Base-by-base conservation (phyloP, 805 yeast genomes). In the Candida dendrica region DNA sequence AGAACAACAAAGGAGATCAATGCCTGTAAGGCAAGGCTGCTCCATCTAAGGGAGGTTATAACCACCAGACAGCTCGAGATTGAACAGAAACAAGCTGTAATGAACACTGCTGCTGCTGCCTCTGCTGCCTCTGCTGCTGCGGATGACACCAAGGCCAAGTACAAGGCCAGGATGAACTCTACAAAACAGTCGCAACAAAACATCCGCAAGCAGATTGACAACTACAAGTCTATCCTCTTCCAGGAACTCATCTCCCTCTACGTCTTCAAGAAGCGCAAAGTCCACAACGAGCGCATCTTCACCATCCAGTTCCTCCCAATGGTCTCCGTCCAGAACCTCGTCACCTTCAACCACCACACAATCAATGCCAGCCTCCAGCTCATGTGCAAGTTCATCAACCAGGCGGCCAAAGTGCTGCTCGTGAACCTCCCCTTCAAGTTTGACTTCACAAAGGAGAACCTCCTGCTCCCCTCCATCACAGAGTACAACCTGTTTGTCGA, bases 211-310 rank as follows among this genome's bases (percentile, higher is more conserved):
- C 59, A 56, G 37, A 47, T 53, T 5, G 39, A 48, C 16, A 50
- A 47, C 31, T 53, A 56, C 2, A 45, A 48, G 27, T 44, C 54
- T 1, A 37, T 55, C 22, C 39, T 53, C 4, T 55, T 43, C 32
- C 58, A 56, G 35, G 60, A 56, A 35, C 39, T 55, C 15, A 47
- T 55, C 13, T 44, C 38, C 19, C 32, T 56, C 11, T 53, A 53
- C 33, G 36, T 45, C 1, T 13, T 56, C 27, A 50, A 45, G 27
- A 48, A 43, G 34, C 43, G 49, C 34, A 53, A 46, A 35, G 40
- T 48, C 1, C 20, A 40, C 6, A 37, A 44, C 22, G 42, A 40
- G 20, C 13, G 17, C 13, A 43, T 52, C 3, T 48, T 35, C 34
- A 49, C 45, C 41, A 43, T 56, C 14, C 44, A 55, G 4, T 55